A percentile compares a stretch with the other conserved stretches of the same genome.
These are phyloP conservation scores for Paracorniculantispora psalliotae DNA, from an alignment of 2,329 filamentous ascomycete species.

Conservation along the genomic window DNA sequence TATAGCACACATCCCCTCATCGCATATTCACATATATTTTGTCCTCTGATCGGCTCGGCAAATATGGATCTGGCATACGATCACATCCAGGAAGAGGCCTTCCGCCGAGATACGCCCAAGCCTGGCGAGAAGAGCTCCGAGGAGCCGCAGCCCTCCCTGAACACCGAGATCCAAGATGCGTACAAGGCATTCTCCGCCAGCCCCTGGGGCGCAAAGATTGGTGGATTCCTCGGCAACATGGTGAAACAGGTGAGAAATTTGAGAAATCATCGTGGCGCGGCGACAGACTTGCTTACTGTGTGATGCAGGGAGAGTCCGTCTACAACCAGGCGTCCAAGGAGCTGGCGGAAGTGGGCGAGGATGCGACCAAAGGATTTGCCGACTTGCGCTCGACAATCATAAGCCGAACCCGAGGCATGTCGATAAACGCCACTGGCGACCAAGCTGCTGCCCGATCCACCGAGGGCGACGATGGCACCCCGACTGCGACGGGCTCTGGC, in stretches of 20 bases:
- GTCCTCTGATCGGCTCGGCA: neutral
- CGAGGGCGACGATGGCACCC: constrained; percentile 32
- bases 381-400: constrained; percentile 64
- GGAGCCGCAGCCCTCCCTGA: constrained; percentile 53
- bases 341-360: constrained; percentile 69
- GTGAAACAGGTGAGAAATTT: constrained; percentile 70
- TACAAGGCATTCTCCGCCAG: constrained; percentile 90
- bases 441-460: constrained; percentile 22
- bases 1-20: neutral
- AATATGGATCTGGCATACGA: constrained; percentile 96
- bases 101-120: constrained; percentile 52
- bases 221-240: constrained; percentile 85
- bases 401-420: constrained; percentile 68
- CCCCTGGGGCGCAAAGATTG: constrained; percentile 84
- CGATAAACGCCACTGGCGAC: constrained; percentile 46
- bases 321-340: constrained; percentile 87
- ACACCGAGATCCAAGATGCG: constrained; percentile 86
- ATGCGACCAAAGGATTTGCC: constrained; percentile 76
- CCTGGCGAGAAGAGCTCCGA: constrained; percentile 32
- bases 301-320: constrained; percentile 63
- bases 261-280: neutral
- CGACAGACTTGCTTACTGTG: neutral
- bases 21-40: neutral
- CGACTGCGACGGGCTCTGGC: constrained; percentile 45
- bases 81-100: constrained; percentile 82